Base-by-base conservation (phyloP, 2,329 filamentous ascomycete species). In the Penicillium decumbens region DNA sequence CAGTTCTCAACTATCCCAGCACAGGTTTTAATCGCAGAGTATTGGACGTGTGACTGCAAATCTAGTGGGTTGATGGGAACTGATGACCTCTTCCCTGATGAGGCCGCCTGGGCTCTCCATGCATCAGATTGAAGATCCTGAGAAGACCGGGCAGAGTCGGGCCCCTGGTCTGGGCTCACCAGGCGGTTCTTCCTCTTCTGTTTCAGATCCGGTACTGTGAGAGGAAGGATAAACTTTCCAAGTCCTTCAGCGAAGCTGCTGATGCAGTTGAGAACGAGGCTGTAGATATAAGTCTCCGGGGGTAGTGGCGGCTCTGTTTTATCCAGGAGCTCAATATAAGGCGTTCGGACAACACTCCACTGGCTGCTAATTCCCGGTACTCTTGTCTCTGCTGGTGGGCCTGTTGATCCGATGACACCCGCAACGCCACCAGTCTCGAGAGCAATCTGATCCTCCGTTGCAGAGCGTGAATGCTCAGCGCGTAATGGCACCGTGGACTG, bases 281-380 rank as follows among this genome's bases (percentile, higher is more conserved):
- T 89, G 71, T 96, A 97, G 6, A 95, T 80, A 63, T 98, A 98
- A 0, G 93, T 95, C 53, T 96, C 92, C 0, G 93, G 93, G 20
- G 95, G 81, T 0, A 76, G 61, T 3, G 92, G 90, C 0, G 92
- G 80, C 41, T 95, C 91, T 0, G 83, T 81, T 68, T 97, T 98
- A 72, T 98, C 93, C 18, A 97, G 80, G 56, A 95, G 89, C 61
- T 98, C 93, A 53, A 97, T 89, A 64, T 89, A 95, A 4, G 90
- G 86, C 9, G 90, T 87, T 43, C 89, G 82, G 53, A 95, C 81
- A 10, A 85, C 81, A 68, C 93, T 98, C 90, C 90, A 97, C 63
- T 95, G 88, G 3, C 80, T 83, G 70, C 90, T 95, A 63, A 98
- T 91, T 7, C 89, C 90, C 42, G 76, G 74, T 0, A 82, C 83